phyloP scores from a whole-genome alignment of 768 basidiomycete species.

The Agrocybe chaxingu region DNA sequence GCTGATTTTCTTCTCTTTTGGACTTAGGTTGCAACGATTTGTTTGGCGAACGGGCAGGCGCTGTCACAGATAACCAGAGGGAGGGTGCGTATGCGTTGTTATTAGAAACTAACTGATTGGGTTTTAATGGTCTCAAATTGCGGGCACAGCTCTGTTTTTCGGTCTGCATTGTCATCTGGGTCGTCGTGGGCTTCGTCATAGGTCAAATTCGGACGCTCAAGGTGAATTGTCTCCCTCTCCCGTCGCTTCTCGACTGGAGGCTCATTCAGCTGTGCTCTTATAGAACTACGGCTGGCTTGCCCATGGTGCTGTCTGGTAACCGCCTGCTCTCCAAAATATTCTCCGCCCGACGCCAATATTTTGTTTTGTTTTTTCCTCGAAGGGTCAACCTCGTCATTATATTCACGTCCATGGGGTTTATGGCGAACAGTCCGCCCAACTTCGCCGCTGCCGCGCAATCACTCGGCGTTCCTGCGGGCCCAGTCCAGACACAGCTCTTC shows the following conservation, averaged over 20 bases:
- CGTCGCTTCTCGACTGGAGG: conserved; percentile 16
- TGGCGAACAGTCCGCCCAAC: conserved; percentile 54
- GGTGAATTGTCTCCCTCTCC: conserved; percentile 11
- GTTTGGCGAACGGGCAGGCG: conserved; percentile 46
- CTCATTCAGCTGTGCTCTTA: conserved; percentile 21
- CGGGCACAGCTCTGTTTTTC: conserved; percentile 49
- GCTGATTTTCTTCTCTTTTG: too few species aligned
- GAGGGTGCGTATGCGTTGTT: conserved; percentile 27
- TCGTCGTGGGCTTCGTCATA: conserved; percentile 49
- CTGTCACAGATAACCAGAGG: conserved; percentile 47
- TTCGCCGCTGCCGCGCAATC: conserved; percentile 37
- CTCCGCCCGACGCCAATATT: neutral
- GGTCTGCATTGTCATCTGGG: conserved; percentile 57
- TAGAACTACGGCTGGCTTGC: conserved; percentile 49
- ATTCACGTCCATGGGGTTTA: conserved; percentile 58
- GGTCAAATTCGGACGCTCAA: conserved; percentile 58
- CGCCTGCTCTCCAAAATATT: neutral
- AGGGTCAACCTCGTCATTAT: conserved; percentile 58
- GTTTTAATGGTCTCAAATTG: neutral
- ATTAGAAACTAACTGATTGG: neutral
- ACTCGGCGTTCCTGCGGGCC: conserved; percentile 26
- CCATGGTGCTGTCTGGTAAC: conserved; percentile 42
- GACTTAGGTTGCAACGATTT: conserved; percentile 34
- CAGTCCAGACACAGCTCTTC: conserved; percentile 35
- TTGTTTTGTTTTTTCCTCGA: neutral